Evolutionary conservation across 257 asterid species (phyloP), one percentile per base, ranked within the genome.

Genomic region (Gardenia jasminoides): DNA sequence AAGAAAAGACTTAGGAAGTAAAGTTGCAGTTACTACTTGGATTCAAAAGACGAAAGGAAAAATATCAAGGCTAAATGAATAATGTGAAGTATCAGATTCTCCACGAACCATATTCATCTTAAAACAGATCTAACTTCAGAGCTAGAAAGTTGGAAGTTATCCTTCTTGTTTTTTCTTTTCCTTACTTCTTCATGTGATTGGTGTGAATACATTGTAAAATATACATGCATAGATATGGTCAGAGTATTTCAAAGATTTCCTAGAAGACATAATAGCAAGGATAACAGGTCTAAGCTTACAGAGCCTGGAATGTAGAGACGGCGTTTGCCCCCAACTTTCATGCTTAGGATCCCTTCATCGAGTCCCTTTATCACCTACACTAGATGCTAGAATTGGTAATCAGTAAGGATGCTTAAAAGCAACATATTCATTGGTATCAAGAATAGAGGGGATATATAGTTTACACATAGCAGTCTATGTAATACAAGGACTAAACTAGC

Each of bases 241-340:
- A 48, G 43, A 58, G 52, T 8, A 39, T 4, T 7, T 33, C 24
- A 39, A 33, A 36, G 2, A 24, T 26, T 41, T 12, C 9, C 36
- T 22, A 62, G 8, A 46, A 46, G 62, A 20, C 5, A 13, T 11
- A 31, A 28, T 10, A 41, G 65, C 48, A 78, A 67, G 24, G 76
- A 28, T 30, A 26, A 24, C 16, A 24, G 41, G 31, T 28, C 69
- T 80, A 46, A 75, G 85, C 95, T 94, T 86, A 95, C 98, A 36
- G 94, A 87, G 83, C 99, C 99, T 0, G 98, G 99, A 72, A 95
- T 88, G 87, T 88, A 95, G 80, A 95, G 83, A 78, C 99, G 88
- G 17, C 99, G 97, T 85, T 88, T 91, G 74, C 98, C 99, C 76
- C 99, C 99, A 39, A 82, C 93, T 88, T 91, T 95, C 99, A 95